Evolutionary conservation across 2,329 filamentous ascomycete species (phyloP).

Genomic region (Fusarium caatingaense): DNA sequence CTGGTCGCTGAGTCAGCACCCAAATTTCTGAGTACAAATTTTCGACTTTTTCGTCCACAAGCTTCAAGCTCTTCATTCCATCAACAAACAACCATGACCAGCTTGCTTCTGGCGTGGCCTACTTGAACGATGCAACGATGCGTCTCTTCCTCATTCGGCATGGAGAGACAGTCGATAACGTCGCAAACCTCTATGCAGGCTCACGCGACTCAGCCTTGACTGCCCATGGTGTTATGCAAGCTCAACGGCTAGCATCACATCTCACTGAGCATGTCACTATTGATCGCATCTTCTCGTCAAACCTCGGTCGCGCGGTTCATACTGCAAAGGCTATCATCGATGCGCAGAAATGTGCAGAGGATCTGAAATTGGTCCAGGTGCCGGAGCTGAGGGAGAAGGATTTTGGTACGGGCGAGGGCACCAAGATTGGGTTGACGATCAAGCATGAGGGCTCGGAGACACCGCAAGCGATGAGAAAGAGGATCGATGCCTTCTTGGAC

Average conservation of each 20-base stretch:
- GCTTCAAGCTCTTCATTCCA: neutral
- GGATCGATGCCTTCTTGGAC: conserved; percentile 75
- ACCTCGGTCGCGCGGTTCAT: conserved; percentile 77
- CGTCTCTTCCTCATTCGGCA: conserved; percentile 82
- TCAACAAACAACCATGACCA: conserved; percentile 38
- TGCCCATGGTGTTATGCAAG: conserved; percentile 83
- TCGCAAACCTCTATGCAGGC: conserved; percentile 82
- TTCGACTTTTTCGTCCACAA: conserved; percentile 27
- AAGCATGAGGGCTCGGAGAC: conserved; percentile 71
- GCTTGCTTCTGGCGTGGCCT: conserved; percentile 34
- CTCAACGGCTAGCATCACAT: conserved; percentile 74
- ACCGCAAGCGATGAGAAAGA: conserved; percentile 70
- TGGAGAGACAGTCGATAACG: conserved; percentile 91
- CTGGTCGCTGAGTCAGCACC: conserved; percentile 24
- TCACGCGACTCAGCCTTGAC: conserved; percentile 84
- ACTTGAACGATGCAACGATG: conserved; percentile 48
- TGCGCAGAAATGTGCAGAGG: conserved; percentile 57
- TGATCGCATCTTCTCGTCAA: conserved; percentile 80
- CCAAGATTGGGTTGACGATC: conserved; percentile 59
- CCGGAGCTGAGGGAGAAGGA: conserved; percentile 75
- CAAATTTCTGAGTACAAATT: conserved; percentile 32
- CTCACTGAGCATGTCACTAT: conserved; percentile 60
- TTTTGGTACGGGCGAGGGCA: conserved; percentile 78
- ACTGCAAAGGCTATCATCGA: conserved; percentile 76
- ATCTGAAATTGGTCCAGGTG: conserved; percentile 40